Evolutionary conservation across 129 eudicot species (phyloP).

Genomic region (Chrysanthemum seticuspe): DNA sequence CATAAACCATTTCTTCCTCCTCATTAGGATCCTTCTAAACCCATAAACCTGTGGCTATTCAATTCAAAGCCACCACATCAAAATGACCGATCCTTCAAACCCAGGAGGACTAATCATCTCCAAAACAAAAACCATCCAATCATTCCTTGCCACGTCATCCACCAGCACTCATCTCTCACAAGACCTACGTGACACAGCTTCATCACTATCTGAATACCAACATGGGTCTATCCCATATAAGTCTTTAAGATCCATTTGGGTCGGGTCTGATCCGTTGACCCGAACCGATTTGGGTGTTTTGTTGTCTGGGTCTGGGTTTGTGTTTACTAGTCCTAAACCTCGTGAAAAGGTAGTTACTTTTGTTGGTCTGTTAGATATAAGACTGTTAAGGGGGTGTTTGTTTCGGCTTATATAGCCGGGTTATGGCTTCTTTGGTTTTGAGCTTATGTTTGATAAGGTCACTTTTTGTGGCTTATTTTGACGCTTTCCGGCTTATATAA

Average conservation of each 20-base stretch:
- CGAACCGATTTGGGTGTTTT: conserved; percentile 53
- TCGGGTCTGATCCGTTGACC: conserved; percentile 48
- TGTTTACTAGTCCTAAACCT: conserved; percentile 67
- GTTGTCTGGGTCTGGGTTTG: conserved; percentile 51
- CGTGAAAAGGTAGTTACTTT: conserved; percentile 61
- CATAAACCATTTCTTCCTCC: no score
- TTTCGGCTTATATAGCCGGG: no score
- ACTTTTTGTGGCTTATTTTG: no score
- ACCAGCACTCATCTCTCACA: conserved; percentile 36
- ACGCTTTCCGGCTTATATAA: no score
- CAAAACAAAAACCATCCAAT: conserved; percentile 32
- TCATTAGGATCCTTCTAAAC: no score
- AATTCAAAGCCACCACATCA: no score
- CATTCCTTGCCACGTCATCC: conserved; percentile 46
- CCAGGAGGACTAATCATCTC: conserved; percentile 39
- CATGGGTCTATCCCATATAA: conserved; percentile 66
- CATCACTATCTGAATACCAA: conserved; percentile 38
- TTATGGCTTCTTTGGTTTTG: no score
- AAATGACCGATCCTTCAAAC: conserved; percentile 1
- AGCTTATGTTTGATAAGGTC: no score
- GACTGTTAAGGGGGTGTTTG: no score
- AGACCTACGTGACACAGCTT: conserved; percentile 44
- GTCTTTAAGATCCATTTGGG: conserved; percentile 69
- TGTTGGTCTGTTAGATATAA: no score
- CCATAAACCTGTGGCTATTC: no score